Percentiles rank a stretch among this genome's conserved stretches.
phyloP scores from a whole-genome alignment of 768 basidiomycete species.

The Chalciporus sphaerocephalus region DNA sequence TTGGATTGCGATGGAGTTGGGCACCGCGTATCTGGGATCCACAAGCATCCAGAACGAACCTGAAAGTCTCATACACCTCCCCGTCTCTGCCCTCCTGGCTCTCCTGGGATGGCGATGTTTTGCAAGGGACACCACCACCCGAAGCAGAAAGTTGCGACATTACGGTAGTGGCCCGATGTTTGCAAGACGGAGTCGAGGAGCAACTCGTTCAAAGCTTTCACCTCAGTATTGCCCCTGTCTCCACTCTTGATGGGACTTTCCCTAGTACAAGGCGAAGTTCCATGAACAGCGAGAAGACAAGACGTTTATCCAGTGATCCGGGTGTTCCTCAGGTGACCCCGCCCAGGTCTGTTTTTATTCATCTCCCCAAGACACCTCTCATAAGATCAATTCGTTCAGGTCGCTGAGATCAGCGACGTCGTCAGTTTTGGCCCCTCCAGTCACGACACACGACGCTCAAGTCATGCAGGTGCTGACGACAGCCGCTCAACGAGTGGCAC shows the following conservation, averaged over 20 bases:
- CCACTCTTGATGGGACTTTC: slow-evolving; percentile 44
- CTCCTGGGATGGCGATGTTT: slow-evolving; percentile 76
- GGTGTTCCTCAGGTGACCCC: slow-evolving; percentile 31
- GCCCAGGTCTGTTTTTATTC: slow-evolving; percentile 23
- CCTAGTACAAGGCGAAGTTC: slow-evolving; percentile 45
- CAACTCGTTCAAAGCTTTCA: slow-evolving; percentile 62
- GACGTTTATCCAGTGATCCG: slow-evolving; percentile 41
- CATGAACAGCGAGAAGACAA: slow-evolving; percentile 41
- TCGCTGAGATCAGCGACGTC: slow-evolving; percentile 31
- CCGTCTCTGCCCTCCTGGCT: slow-evolving; percentile 85
- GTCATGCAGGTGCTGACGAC: slow-evolving; percentile 74
- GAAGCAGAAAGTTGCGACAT: slow-evolving; percentile 75
- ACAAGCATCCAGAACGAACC: slow-evolving; percentile 77
- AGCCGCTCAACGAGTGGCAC: slow-evolving; percentile 73
- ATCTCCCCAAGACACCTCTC: slow-evolving; percentile 1
- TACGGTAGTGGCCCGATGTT: slow-evolving; percentile 68
- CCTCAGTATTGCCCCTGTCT: slow-evolving; percentile 67
- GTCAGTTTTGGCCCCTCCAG: slow-evolving; percentile 30
- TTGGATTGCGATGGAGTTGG: slow-evolving; percentile 82
- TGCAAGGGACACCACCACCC: slow-evolving; percentile 75
- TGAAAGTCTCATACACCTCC: slow-evolving; percentile 76
- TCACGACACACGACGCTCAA: slow-evolving; percentile 54
- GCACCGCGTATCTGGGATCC: slow-evolving; percentile 96
- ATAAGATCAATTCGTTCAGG: slow-evolving; percentile 13
- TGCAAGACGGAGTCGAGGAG: slow-evolving; percentile 72